These are phyloP conservation scores for Podaxis sp. DNA, from an alignment of 768 basidiomycete species.

Conservation along the genomic window DNA sequence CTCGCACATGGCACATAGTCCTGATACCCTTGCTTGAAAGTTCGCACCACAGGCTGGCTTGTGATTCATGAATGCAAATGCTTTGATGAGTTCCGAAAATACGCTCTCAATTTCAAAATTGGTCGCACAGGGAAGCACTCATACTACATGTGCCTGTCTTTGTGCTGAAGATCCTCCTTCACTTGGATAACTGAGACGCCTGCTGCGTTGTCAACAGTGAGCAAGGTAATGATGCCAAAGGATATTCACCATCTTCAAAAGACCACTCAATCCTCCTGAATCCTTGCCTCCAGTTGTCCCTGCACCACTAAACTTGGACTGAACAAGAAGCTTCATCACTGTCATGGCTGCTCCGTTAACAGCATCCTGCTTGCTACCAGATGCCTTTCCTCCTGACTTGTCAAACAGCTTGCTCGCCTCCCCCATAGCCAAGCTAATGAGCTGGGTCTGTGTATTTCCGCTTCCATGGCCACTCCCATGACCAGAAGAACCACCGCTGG, in stretches of 20 bases:
- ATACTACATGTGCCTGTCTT: no score
- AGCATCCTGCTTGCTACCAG: constrained; percentile 77
- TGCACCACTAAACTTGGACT: constrained; percentile 54
- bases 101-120: no score
- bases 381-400: constrained; percentile 57
- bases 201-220: constrained; percentile 4
- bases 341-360: constrained; percentile 86
- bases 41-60: no score
- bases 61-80: no score
- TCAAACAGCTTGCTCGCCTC: constrained; percentile 79
- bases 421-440: constrained; percentile 86
- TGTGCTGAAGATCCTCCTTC: no score
- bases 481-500: constrained; percentile 34
- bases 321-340: constrained; percentile 78
- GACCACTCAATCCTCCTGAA: constrained; percentile 64
- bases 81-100: no score
- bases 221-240: no score
- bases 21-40: no score
- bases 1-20: no score
- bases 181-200: constrained; percentile 27
- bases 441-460: constrained; percentile 52
- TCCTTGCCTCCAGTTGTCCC: constrained; percentile 54
- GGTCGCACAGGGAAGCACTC: no score
- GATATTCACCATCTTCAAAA: no score
- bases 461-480: constrained; percentile 12